Conservation (phyloP, 2,329 filamentous ascomycete genomes). For the Verticillium nonalfalfae region DNA sequence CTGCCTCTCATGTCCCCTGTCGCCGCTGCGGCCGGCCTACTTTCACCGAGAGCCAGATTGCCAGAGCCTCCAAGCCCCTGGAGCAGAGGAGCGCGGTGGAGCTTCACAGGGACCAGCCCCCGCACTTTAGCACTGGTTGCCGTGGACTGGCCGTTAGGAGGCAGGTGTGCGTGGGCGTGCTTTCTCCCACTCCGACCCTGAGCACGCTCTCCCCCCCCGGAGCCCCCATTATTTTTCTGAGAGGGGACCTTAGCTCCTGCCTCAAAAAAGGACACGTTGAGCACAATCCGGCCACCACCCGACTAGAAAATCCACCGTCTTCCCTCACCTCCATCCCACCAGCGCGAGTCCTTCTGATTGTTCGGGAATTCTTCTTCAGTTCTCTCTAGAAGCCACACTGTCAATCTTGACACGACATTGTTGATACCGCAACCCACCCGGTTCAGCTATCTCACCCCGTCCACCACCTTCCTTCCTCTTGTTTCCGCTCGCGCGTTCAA, state of each 20-base stretch:
- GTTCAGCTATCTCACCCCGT: neutral
- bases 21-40: neutral
- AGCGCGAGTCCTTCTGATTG: slow-evolving; percentile 6
- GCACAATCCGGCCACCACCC: neutral
- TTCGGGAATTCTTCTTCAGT: slow-evolving; percentile 1
- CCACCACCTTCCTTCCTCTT: neutral
- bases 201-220: neutral
- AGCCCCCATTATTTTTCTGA: slow-evolving; percentile 1
- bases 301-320: slow-evolving; percentile 4
- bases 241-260: slow-evolving; percentile 3
- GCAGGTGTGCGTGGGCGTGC: neutral
- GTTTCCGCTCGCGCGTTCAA: slow-evolving; percentile 4
- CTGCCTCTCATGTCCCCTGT: neutral
- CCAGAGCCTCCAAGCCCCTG: neutral
- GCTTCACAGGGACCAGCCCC: slow-evolving; percentile 1
- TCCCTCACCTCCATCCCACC: slow-evolving; percentile 5
- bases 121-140: slow-evolving; percentile 1
- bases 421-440: neutral
- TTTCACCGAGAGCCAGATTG: neutral
- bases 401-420: neutral
- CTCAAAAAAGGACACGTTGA: slow-evolving; percentile 16
- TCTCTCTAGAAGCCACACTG: neutral
- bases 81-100: neutral
- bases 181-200: neutral
- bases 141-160: neutral